phyloP scores from a whole-genome alignment of 2,329 filamentous ascomycete species.

The Monosporascus sp. region DNA sequence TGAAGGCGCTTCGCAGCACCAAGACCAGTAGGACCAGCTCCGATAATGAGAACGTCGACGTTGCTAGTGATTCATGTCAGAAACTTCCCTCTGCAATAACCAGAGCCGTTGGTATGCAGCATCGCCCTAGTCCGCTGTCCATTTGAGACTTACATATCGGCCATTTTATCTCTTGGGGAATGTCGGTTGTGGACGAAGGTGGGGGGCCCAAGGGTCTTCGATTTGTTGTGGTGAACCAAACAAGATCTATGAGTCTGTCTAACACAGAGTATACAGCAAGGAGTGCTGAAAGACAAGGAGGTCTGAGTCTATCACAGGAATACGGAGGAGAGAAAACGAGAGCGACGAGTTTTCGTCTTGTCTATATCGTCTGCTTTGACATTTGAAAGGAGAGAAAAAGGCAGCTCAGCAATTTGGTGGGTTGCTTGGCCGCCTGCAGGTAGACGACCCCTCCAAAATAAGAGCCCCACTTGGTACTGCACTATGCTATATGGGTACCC shows the following conservation, averaged over 20 bases:
- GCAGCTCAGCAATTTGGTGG: not conserved
- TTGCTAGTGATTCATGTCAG: constrained; percentile 48
- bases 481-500: not conserved
- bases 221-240: not conserved
- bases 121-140: not conserved
- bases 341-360: not conserved
- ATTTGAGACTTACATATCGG: constrained; percentile 2
- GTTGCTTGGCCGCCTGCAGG: not conserved
- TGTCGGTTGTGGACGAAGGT: not conserved
- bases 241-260: not conserved
- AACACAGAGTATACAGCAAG: not conserved
- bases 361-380: not conserved
- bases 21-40: constrained; percentile 93
- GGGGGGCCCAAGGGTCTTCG: not conserved
- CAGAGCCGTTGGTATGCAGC: not conserved
- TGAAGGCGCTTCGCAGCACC: constrained; percentile 97
- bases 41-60: constrained; percentile 96
- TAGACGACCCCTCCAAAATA: not conserved
- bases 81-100: not conserved
- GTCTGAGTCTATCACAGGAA: not conserved
- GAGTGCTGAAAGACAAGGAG: not conserved
- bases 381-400: not conserved
- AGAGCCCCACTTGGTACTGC: not conserved
- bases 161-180: constrained; percentile 3
- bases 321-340: not conserved